Conservation (phyloP, 2,329 filamentous ascomycete genomes). For the Fusarium nodosum region DNA sequence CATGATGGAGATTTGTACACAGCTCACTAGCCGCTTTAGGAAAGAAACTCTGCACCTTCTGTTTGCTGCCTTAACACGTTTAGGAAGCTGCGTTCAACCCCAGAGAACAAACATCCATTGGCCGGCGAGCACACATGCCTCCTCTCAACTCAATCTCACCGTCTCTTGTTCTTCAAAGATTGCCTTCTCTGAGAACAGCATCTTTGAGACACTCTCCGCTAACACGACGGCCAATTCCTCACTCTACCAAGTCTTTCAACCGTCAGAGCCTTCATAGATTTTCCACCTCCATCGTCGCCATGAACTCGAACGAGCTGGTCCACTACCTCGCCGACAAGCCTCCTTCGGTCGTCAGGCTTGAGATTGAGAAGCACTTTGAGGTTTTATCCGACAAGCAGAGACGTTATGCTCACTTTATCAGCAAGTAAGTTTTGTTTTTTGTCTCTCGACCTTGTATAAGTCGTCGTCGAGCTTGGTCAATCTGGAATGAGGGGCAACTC, state of each 20-base stretch:
- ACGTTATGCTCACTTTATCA: constrained; percentile 92
- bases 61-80: constrained; percentile 43
- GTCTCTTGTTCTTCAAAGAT: constrained; percentile 55
- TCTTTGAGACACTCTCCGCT: constrained; percentile 46
- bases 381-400: constrained; percentile 81
- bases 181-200: constrained; percentile 52
- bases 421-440: constrained; percentile 68
- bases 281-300: constrained; percentile 57
- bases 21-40: constrained; percentile 34
- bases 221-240: constrained; percentile 43
- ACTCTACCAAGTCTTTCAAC: constrained; percentile 45
- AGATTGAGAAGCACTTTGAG: constrained; percentile 94
- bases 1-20: constrained; percentile 29
- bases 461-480: not conserved
- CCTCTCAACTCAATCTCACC: constrained; percentile 52
- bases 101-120: constrained; percentile 43
- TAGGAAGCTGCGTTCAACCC: constrained; percentile 45
- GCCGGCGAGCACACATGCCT: constrained; percentile 50
- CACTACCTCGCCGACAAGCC: constrained; percentile 94
- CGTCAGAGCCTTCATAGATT: constrained; percentile 48
- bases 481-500: constrained; percentile 24
- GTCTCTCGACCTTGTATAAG: not conserved
- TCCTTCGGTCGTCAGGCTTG: constrained; percentile 86
- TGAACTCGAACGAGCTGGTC: constrained; percentile 72
- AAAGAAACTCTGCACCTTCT: constrained; percentile 28